Evolutionary conservation across 805 yeast species (phyloP).

Genomic region (Torulaspora delbrueckii): DNA sequence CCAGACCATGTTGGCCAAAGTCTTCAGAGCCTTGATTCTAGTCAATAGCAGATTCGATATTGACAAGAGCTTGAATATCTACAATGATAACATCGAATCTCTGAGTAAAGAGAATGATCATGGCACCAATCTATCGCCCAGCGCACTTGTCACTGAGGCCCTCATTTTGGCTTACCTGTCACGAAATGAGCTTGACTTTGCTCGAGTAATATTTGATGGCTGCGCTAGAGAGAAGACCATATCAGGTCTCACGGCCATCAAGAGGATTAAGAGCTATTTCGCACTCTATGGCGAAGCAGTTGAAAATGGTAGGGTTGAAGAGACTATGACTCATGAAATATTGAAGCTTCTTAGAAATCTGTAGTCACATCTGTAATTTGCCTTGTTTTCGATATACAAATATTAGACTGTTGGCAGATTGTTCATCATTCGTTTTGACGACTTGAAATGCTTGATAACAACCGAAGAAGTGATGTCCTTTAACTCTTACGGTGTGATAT

Average conservation of each 20-base stretch:
- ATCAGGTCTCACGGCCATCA: slow-evolving; percentile 39
- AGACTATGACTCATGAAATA: slow-evolving; percentile 7
- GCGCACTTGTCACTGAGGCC: slow-evolving; percentile 45
- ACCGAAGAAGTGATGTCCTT: not conserved
- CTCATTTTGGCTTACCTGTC: slow-evolving; percentile 42
- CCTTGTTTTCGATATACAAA: not conserved
- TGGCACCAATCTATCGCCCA: slow-evolving; percentile 34
- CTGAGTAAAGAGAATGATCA: slow-evolving; percentile 35
- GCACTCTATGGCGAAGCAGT: slow-evolving; percentile 49
- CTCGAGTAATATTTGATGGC: slow-evolving; percentile 46
- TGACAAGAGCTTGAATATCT: slow-evolving; percentile 40
- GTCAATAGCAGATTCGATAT: slow-evolving; percentile 39
- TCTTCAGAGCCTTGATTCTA: slow-evolving; percentile 41
- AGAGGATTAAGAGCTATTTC: slow-evolving; percentile 40
- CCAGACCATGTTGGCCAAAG: slow-evolving; percentile 31
- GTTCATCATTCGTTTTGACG: not conserved
- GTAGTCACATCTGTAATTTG: not conserved
- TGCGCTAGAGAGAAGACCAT: slow-evolving; percentile 39
- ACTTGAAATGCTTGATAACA: not conserved
- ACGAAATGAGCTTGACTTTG: slow-evolving; percentile 50
- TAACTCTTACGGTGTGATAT: not conserved
- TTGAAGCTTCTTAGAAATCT: slow-evolving; percentile 5
- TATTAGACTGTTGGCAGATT: not conserved
- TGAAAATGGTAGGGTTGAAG: slow-evolving; percentile 22
- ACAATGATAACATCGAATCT: slow-evolving; percentile 42